Percentiles rank a stretch among this genome's conserved stretches.
These are phyloP conservation scores for Nadsonia starkeyi-henricii DNA, from an alignment of 1,139 yeast genomes.

Conservation along the genomic window DNA sequence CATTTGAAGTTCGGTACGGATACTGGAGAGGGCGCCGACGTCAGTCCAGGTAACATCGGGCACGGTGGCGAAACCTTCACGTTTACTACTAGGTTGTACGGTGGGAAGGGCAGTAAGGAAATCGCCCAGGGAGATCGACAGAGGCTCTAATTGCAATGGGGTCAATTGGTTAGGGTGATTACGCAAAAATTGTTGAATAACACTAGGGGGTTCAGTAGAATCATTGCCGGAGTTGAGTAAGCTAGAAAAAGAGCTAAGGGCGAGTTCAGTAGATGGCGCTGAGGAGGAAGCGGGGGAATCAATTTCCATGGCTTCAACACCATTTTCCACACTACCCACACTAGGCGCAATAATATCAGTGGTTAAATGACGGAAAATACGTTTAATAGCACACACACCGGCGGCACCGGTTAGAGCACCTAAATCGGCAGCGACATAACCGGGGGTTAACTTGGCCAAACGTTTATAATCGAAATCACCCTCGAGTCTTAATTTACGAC, in stretches of 20 bases:
- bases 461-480: slow-evolving; percentile 58
- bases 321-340: slow-evolving; percentile 8
- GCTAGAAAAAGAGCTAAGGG: slow-evolving; percentile 3
- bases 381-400: slow-evolving; percentile 84
- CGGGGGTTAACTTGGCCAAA: slow-evolving; percentile 89
- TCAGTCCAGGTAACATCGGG: slow-evolving; percentile 96
- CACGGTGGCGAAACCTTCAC: slow-evolving; percentile 97
- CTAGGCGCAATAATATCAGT: slow-evolving; percentile 10
- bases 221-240: slow-evolving; percentile 15
- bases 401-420: slow-evolving; percentile 92
- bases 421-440: slow-evolving; percentile 95
- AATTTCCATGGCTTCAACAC: slow-evolving; percentile 4
- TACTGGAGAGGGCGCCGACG: slow-evolving; percentile 75
- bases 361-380: slow-evolving; percentile 44
- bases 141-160: slow-evolving; percentile 55
- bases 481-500: slow-evolving; percentile 43
- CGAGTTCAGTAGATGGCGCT: not conserved
- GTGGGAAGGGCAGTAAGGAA: slow-evolving; percentile 78
- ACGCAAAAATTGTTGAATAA: slow-evolving; percentile 57
- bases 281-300: slow-evolving; percentile 1
- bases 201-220: slow-evolving; percentile 29
- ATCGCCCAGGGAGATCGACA: slow-evolving; percentile 65
- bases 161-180: slow-evolving; percentile 73
- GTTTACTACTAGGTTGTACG: slow-evolving; percentile 91
- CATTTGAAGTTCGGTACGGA: slow-evolving; percentile 86